Evolutionary conservation across 75 land plant species (phyloP).

Genomic region (Pseudotsuga menziesii): DNA sequence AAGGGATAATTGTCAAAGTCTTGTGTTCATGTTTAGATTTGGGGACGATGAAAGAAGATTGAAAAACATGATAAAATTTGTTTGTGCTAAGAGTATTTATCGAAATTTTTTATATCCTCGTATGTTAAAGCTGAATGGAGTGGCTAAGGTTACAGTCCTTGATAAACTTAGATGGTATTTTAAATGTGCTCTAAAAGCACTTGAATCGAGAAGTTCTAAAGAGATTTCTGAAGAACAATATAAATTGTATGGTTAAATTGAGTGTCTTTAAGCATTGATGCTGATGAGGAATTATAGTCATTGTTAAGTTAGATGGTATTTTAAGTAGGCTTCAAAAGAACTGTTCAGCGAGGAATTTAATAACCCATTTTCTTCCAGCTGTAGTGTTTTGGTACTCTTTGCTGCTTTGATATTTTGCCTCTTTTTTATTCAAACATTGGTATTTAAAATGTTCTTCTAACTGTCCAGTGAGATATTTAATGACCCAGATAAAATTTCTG

Average conservation of each 20-base stretch:
- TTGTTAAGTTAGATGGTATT: background rate
- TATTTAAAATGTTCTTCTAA: too few relatives aligned
- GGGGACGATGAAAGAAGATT: too few relatives aligned
- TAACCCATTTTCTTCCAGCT: background rate
- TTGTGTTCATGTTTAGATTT: too few relatives aligned
- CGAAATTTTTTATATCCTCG: too few relatives aligned
- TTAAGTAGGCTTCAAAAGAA: background rate
- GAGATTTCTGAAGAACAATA: slow-evolving; percentile 58
- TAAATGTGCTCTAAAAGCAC: background rate
- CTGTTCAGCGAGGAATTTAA: too few relatives aligned
- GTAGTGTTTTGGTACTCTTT: background rate
- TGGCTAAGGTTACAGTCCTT: background rate
- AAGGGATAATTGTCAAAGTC: background rate
- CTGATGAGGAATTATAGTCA: background rate
- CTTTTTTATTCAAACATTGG: too few relatives aligned
- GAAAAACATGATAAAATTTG: too few relatives aligned
- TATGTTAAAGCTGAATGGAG: too few relatives aligned
- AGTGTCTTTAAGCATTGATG: background rate
- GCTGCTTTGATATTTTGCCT: background rate
- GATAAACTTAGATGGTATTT: background rate
- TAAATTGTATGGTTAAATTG: slow-evolving; percentile 34
- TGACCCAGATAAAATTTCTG: too few relatives aligned
- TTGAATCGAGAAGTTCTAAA: slow-evolving; percentile 69
- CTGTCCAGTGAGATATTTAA: too few relatives aligned
- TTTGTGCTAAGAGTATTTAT: too few relatives aligned